Conservation (phyloP, 805 yeast genomes). For the Wickerhamomyces subpelliculosus region DNA sequence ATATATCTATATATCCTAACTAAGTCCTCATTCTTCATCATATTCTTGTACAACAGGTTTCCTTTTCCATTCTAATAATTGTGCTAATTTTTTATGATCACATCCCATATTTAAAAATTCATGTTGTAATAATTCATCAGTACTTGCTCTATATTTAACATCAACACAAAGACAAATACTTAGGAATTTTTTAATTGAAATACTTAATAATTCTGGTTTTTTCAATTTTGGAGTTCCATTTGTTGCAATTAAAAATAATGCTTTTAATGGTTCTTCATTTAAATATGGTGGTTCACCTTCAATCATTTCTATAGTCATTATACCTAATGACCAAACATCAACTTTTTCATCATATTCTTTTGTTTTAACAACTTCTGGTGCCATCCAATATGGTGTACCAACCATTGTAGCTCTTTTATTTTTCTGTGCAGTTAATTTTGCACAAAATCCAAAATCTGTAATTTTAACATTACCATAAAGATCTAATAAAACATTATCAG, state of each 20-base stretch:
- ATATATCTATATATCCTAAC: neutral
- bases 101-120: constrained; percentile 63
- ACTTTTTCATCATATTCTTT: constrained; percentile 96
- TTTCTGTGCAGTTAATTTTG: constrained; percentile 77
- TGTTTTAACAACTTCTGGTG: constrained; percentile 95
- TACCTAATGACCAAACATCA: constrained; percentile 97
- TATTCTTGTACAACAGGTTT: neutral
- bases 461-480: constrained; percentile 81
- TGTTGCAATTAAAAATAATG: constrained; percentile 88
- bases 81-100: constrained; percentile 48
- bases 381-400: constrained; percentile 99
- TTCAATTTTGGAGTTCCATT: constrained; percentile 95
- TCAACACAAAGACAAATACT: constrained; percentile 92
- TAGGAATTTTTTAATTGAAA: constrained; percentile 76
- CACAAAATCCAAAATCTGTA: constrained; percentile 97
- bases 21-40: neutral
- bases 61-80: constrained; percentile 45
- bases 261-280: constrained; percentile 93
- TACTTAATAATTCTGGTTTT: constrained; percentile 76
- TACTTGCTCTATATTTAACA: constrained; percentile 82
- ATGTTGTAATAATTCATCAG: constrained; percentile 81
- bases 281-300: constrained; percentile 98
- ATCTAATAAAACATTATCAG: constrained; percentile 87
- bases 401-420: constrained; percentile 96
- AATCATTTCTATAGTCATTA: constrained; percentile 97